Conservation (phyloP, 768 basidiomycete species). For the Megacollybia marginata region DNA sequence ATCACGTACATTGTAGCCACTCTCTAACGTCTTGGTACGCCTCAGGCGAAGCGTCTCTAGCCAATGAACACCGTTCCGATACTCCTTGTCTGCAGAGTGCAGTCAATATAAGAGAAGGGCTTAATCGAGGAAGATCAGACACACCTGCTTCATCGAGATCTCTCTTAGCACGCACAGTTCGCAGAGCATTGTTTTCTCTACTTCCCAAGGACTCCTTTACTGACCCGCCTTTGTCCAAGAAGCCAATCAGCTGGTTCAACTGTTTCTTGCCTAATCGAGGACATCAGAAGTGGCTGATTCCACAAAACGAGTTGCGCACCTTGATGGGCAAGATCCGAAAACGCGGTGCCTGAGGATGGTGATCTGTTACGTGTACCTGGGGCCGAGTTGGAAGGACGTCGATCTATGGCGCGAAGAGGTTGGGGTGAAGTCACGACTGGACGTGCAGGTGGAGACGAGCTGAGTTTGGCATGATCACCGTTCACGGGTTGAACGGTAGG, state of each 20-base stretch:
- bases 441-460: conserved; percentile 36
- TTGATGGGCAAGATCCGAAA: conserved; percentile 85
- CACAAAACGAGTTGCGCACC: conserved; percentile 28
- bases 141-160: conserved; percentile 88
- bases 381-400: conserved; percentile 59
- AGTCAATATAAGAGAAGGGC: conserved; percentile 2
- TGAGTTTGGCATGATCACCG: conserved; percentile 27
- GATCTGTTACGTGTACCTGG: conserved; percentile 58
- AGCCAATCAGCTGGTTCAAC: conserved; percentile 77
- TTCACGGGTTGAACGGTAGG: too few relatives aligned
- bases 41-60: conserved; percentile 84
- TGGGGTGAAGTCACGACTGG: conserved; percentile 65
- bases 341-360: conserved; percentile 73
- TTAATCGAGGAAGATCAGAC: conserved; percentile 9
- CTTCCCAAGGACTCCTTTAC: conserved; percentile 55
- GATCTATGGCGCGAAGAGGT: conserved; percentile 67
- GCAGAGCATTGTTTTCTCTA: conserved; percentile 57
- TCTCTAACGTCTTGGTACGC: conserved; percentile 74
- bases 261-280: conserved; percentile 65
- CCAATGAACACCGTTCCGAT: conserved; percentile 85
- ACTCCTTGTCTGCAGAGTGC: conserved; percentile 66
- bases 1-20: conserved; percentile 63
- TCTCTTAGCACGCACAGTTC: conserved; percentile 75
- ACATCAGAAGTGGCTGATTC: neutral
- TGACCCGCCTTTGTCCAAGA: conserved; percentile 70